Evolutionary conservation across 2,329 filamentous ascomycete species (phyloP), one percentile per base, ranked within the genome.

Genomic region (Hypoxylon sp.): DNA sequence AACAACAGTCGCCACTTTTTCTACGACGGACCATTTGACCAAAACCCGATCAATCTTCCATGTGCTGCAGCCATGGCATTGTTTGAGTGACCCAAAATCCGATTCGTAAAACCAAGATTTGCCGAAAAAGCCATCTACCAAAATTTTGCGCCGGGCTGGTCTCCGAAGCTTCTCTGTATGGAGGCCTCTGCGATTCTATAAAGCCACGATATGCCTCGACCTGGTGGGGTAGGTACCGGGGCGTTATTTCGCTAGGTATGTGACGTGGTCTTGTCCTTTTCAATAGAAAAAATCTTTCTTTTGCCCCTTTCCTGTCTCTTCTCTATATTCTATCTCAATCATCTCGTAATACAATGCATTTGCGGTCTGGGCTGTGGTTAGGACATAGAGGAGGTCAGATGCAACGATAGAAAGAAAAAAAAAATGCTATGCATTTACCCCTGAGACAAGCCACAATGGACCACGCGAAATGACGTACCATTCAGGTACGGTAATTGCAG

Each of bases 261-360:
- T 43, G 39, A 43, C 39, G 39, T 43, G 39, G 39, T 19, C 39
- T 20, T 43, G 39, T 43, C 39, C 39, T 43, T 19, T 20, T 20
- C 19, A 3, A 13, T 41, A n/a, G n/a, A n/a, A 2, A 17, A 2
- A 2, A 7, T 17, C 8, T 41, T 41, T n/a, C 10, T 43, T 6
- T 43, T 43, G 5, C n/a, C n/a, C 11, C 6, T 43, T 43, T 17
- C 8, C 8, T 41, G 8, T 17, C 15, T 15, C 37, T 32, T 32
- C 11, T 8, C 8, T 32, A 4, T 10, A 32, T 34, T 26, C 24
- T 26, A 4, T 26, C 24, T 26, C 24, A 26, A 26, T 32, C 2
- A 8, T 32, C 37, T 41, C 17, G 17, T 6, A 3, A 39, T 17
- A 17, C 6, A 41, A 41, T 17, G 37, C n/a, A 41, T 17, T 17